Base-by-base conservation (phyloP, 2,329 filamentous ascomycete species). In the Penicillium glabrum region DNA sequence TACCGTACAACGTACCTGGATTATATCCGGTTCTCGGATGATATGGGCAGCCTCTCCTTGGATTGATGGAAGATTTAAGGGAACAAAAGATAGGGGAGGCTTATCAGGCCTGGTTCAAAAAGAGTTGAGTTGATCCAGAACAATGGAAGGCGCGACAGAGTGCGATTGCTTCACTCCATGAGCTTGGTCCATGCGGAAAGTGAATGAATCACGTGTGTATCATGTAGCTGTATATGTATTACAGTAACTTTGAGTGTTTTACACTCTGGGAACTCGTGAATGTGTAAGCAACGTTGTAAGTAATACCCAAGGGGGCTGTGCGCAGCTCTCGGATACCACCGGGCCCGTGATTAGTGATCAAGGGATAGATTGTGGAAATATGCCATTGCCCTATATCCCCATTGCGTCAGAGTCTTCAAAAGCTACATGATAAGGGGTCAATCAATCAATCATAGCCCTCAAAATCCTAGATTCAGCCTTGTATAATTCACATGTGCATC, bases 271-370 rank as follows among this genome's bases (percentile, higher is more conserved):
- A 5, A 41, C 19, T 4, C 13, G 19, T 23, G 39, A 13, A 1
- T 41, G 10, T 14, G 54, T 55, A 16, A 39, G 13, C 16, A 11
- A 14, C 24, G 3, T 14, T 3, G 54, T 59, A 51, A 31, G 1
- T 8, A 56, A 60, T 54, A 57, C 52, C 6, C n/a, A 31, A 44
- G 47, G 46, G 39, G 49, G 50, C 54, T 46, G 46, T 53, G 49
- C 51, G 56, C 41, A 51, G 49, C 27, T 56, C 46, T 62, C 63
- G 63, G 63, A 64, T 63, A 63, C 29, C 54, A 44, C 59, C 61
- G 63, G 58, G 59, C 35, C 52, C 46, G 60, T 53, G 27, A 23
- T 33, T 21, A 33, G 13, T 51, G 31, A 41, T 47, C 41, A 46
- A 53, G 41, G 44, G 41, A 46, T 53, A 31, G n/a, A 33, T 33